Conservation (phyloP, 345 rosid species). For the Eucalyptus viminalis region DNA sequence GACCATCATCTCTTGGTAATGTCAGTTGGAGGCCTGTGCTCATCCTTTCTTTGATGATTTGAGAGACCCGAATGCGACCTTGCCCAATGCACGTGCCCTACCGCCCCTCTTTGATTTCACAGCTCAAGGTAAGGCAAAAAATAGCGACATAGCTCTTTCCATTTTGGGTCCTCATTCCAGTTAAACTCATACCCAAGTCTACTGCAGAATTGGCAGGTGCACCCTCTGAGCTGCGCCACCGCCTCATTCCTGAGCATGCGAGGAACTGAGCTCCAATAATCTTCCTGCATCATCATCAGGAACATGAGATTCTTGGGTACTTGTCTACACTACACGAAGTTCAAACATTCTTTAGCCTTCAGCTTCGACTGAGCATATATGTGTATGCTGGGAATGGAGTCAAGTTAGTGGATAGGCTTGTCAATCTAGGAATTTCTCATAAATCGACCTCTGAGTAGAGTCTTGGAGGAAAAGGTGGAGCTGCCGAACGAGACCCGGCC, state of each 20-base stretch:
- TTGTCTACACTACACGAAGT: background rate
- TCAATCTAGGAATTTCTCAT: background rate
- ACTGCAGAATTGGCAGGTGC: conserved; percentile 84
- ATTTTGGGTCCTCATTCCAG: background rate
- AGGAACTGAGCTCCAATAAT: conserved; percentile 9
- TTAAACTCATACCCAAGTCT: background rate
- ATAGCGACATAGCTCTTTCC: background rate
- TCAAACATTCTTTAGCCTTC: background rate
- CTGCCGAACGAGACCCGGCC: background rate
- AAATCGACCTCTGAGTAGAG: background rate
- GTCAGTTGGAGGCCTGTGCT: conserved; percentile 94
- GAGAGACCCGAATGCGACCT: conserved; percentile 60
- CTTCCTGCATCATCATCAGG: background rate
- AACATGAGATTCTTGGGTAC: background rate
- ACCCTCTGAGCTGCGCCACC: conserved; percentile 58
- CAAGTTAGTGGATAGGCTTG: background rate
- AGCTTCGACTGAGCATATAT: background rate
- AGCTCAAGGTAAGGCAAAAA: conserved; percentile 51
- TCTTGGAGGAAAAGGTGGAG: background rate
- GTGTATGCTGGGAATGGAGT: background rate
- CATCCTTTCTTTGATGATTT: conserved; percentile 92
- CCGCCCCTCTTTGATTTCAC: conserved; percentile 92
- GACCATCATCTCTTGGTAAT: background rate
- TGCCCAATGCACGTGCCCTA: conserved; percentile 83
- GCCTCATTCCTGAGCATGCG: conserved; percentile 64